phyloP scores from a whole-genome alignment of 2,329 filamentous ascomycete species.

The Colletotrichum destructivum region DNA sequence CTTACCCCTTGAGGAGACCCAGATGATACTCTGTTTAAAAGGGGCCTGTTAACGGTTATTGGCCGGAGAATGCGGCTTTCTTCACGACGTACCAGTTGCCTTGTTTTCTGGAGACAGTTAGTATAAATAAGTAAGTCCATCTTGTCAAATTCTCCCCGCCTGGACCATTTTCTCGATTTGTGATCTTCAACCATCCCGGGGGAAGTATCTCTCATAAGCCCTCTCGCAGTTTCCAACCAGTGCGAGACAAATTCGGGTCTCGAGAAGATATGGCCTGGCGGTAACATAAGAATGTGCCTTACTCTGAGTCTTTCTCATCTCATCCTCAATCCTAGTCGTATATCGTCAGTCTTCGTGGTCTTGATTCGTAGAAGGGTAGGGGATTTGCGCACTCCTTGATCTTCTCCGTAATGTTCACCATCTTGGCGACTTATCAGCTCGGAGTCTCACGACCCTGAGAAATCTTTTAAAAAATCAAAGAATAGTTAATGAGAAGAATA shows the following conservation, averaged over 20 bases:
- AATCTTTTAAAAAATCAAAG: slow-evolving; percentile 9
- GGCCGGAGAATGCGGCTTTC: not conserved
- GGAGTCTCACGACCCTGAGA: slow-evolving; percentile 26
- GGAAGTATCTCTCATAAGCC: not conserved
- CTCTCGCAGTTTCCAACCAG: not conserved
- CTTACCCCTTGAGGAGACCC: slow-evolving; percentile 95
- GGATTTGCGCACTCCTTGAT: slow-evolving; percentile 88
- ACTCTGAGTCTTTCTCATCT: slow-evolving; percentile 99
- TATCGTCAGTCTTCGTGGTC: slow-evolving; percentile 43
- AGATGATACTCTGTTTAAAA: slow-evolving; percentile 88
- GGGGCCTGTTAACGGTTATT: slow-evolving; percentile 24
- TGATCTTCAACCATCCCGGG: not conserved
- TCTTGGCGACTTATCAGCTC: slow-evolving; percentile 62
- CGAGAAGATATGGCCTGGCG: accelerated
- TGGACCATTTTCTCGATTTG: not conserved
- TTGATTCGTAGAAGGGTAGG: not conserved
- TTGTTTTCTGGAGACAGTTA: slow-evolving; percentile 84
- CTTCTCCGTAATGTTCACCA: slow-evolving; percentile 99
- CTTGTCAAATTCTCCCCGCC: no score
- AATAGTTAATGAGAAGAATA: slow-evolving; percentile 1
- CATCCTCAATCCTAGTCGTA: slow-evolving; percentile 91
- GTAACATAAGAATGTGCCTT: slow-evolving; percentile 54
- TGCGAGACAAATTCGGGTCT: not conserved
- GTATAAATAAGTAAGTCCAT: slow-evolving; percentile 41
- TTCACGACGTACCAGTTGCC: slow-evolving; percentile 83